Conservation (phyloP, 2,329 filamentous ascomycete genomes). For the Ceratocystis alfenasii region DNA sequence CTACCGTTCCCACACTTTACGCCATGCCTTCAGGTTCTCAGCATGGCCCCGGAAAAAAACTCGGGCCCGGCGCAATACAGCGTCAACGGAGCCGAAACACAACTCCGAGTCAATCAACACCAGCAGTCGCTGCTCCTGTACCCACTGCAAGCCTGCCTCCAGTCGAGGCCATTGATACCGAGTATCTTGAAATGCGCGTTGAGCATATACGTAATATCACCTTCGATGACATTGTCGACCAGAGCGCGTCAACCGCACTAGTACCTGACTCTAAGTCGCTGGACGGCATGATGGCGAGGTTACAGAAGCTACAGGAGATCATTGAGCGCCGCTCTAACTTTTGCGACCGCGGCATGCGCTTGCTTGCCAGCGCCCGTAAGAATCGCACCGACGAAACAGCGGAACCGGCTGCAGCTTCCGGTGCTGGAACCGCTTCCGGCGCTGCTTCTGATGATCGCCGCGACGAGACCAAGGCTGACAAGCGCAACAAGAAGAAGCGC, state of each 20-base stretch:
- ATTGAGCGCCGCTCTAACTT: constrained; percentile 55
- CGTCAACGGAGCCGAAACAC: constrained; percentile 66
- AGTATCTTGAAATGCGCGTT: constrained; percentile 54
- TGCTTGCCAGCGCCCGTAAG: constrained; percentile 54
- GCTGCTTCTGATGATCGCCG: constrained; percentile 35
- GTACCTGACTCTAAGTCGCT: constrained; percentile 53
- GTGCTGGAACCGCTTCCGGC: not conserved
- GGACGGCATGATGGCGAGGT: constrained; percentile 50
- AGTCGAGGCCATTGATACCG: constrained; percentile 45
- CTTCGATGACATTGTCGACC: constrained; percentile 59
- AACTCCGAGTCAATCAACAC: constrained; percentile 48
- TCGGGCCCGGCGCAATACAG: constrained; percentile 45
- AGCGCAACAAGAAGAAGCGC: constrained; percentile 64
- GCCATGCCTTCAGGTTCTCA: constrained; percentile 48
- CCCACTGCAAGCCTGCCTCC: constrained; percentile 42
- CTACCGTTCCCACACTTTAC: constrained; percentile 6
- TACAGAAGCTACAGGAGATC: constrained; percentile 52
- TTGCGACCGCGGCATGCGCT: constrained; percentile 62
- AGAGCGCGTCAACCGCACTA: constrained; percentile 42
- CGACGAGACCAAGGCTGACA: constrained; percentile 40
- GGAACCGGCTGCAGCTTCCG: constrained; percentile 26
- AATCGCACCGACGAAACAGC: constrained; percentile 43
- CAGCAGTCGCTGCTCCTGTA: constrained; percentile 23
- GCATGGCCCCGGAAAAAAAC: constrained; percentile 56
- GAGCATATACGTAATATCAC: constrained; percentile 47